phyloP scores from a whole-genome alignment of 164 flowering plant species.

The Taxillus chinensis region DNA sequence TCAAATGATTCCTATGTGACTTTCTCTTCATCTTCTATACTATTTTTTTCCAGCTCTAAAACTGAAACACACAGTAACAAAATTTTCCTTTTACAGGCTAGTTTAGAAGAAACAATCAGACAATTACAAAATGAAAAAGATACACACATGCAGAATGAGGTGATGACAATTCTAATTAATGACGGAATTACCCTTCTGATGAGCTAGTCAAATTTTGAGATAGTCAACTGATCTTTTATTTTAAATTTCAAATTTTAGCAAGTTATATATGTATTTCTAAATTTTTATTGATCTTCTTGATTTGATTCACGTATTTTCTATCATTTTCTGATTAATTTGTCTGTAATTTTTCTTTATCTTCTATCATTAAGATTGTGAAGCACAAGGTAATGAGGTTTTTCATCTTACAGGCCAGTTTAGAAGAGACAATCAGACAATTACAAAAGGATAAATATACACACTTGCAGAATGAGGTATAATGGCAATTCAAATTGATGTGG shows the following conservation, averaged over 20 bases:
- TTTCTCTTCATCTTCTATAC: no score
- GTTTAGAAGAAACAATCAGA: conserved; percentile 22
- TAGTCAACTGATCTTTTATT: background rate
- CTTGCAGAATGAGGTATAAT: conserved; percentile 27
- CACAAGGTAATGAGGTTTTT: background rate
- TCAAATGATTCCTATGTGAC: no score
- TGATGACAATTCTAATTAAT: conserved; percentile 4
- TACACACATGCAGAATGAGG: conserved; percentile 26
- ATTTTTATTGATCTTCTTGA: no score
- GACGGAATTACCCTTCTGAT: background rate
- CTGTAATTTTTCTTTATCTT: no score
- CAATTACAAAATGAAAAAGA: conserved; percentile 23
- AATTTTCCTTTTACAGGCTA: conserved; percentile 16
- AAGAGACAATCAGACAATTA: conserved; percentile 20
- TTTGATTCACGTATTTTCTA: no score
- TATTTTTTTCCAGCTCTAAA: no score
- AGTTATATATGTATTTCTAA: no score
- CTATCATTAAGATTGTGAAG: no score
- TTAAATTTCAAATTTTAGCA: no score
- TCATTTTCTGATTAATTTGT: no score
- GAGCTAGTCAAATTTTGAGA: background rate
- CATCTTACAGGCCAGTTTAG: conserved; percentile 23
- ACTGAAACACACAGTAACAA: background rate
- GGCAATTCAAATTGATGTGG: background rate
- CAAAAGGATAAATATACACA: conserved; percentile 21